These are phyloP conservation scores for Jamesozyma rosinii DNA, from an alignment of 805 yeast genomes.

Conservation along the genomic window DNA sequence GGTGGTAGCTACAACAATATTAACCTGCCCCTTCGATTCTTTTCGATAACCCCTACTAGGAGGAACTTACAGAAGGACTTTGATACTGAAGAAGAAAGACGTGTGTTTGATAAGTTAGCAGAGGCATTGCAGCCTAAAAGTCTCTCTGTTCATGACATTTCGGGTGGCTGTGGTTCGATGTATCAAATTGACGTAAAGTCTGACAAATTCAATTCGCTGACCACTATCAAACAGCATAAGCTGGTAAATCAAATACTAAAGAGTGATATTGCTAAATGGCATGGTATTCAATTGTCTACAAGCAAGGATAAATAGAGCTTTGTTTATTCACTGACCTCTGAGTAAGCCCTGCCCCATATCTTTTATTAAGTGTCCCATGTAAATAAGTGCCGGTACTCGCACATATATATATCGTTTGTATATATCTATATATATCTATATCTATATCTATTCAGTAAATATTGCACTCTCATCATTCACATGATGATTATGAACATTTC, in stretches of 20 bases:
- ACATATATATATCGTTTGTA: neutral
- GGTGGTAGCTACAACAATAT: neutral
- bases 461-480: neutral
- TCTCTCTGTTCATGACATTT: constrained; percentile 67
- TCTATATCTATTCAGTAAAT: neutral
- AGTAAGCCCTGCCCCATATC: too few species aligned
- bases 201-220: constrained; percentile 62
- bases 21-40: neutral
- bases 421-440: too few species aligned
- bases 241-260: constrained; percentile 72
- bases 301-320: constrained; percentile 24
- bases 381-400: too few species aligned
- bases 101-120: constrained; percentile 48
- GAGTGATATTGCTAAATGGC: constrained; percentile 88
- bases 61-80: constrained; percentile 5
- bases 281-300: constrained; percentile 82
- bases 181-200: constrained; percentile 77
- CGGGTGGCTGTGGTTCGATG: constrained; percentile 98
- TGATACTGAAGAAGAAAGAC: constrained; percentile 40
- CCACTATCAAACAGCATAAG: constrained; percentile 87
- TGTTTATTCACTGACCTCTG: too few species aligned
- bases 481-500: neutral
- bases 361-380: too few species aligned
- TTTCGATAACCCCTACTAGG: neutral
- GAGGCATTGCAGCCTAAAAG: constrained; percentile 50